A percentile compares a stretch with the other conserved stretches of the same genome.
Conservation (phyloP, 495 filamentous ascomycete species). For the Xylaria bambusicola region DNA sequence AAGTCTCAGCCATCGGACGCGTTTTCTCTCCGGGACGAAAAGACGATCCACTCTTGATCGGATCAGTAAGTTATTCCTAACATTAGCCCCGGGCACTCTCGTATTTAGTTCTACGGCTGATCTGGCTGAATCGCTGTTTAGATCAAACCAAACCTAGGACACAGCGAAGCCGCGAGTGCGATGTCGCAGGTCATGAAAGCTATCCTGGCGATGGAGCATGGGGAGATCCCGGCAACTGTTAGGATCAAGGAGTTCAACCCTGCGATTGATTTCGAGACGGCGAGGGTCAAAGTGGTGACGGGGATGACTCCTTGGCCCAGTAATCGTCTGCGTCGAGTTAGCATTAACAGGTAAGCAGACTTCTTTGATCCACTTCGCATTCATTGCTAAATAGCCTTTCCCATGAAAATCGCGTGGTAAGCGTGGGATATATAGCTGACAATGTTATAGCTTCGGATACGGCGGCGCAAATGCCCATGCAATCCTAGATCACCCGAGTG, state of each 20-base stretch:
- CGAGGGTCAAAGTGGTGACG: constrained; percentile 36
- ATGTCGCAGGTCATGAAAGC: constrained; percentile 54
- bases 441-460: constrained; percentile 40
- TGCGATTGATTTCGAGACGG: constrained; percentile 36
- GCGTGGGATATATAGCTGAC: too few relatives aligned
- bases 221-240: constrained; percentile 45
- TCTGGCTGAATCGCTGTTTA: neutral
- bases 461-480: constrained; percentile 53
- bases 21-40: constrained; percentile 13
- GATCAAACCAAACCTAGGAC: constrained; percentile 56
- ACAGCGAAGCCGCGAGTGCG: constrained; percentile 52
- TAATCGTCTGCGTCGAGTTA: constrained; percentile 1
- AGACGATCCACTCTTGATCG: constrained; percentile 41
- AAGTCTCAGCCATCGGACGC: constrained; percentile 48
- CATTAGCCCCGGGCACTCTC: neutral
- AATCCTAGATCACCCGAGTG: constrained; percentile 38
- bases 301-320: constrained; percentile 1
- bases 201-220: constrained; percentile 23
- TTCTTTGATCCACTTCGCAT: neutral
- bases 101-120: neutral
- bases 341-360: constrained; percentile 36
- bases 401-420: too few relatives aligned
- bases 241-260: constrained; percentile 49
- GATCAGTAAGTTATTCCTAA: constrained; percentile 30
- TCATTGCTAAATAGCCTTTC: neutral